Base-by-base conservation (phyloP, 345 rosid species). In the Lepidium sativum region DNA sequence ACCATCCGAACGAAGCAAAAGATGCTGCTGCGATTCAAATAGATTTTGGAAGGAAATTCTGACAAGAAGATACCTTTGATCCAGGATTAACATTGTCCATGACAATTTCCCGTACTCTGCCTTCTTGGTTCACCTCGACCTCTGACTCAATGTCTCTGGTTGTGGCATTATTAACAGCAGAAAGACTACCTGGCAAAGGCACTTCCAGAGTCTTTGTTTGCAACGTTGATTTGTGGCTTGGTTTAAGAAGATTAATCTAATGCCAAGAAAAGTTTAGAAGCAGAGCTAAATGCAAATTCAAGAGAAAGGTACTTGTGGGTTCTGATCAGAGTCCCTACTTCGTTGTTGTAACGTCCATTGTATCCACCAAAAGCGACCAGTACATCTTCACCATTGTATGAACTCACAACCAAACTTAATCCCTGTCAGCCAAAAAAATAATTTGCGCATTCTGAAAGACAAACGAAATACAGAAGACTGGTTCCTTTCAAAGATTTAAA, bases 301-400 rank as follows among this genome's bases (percentile, higher is more conserved):
- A 16, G 20, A 47, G 55, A 45, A 15, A 42, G 11, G 42, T 49
- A 65, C 32, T 41, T 27, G 25, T 43, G 52, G 38, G 49, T 15
- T 31, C 16, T 52, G 71, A 60, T 29, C 42, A 69, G 15, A 50
- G 55, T 13, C 56, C 55, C 16, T 78, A 95, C 99, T 87, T 88
- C 98, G 64, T 73, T 91, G 84, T 82, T 95, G 72, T 87, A 95
- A 57, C 77, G 99, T 18, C 99, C 99, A 75, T 95, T 85, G 68
- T 95, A 95, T 68, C 98, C 99, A 65, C 99, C 99, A 77, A 91
- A 95, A 49, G 97, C 81, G 60, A 91, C 75, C n/a, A 91, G 80
- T 53, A 91, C 77, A 81, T 95, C 96, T 77, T 91, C 97, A 23
- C 96, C 96, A 60, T 60, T 79, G 53, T 75, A 80, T 61, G 97